Base-by-base conservation (phyloP, 805 yeast genomes). In the Clavispora santaluciae region DNA sequence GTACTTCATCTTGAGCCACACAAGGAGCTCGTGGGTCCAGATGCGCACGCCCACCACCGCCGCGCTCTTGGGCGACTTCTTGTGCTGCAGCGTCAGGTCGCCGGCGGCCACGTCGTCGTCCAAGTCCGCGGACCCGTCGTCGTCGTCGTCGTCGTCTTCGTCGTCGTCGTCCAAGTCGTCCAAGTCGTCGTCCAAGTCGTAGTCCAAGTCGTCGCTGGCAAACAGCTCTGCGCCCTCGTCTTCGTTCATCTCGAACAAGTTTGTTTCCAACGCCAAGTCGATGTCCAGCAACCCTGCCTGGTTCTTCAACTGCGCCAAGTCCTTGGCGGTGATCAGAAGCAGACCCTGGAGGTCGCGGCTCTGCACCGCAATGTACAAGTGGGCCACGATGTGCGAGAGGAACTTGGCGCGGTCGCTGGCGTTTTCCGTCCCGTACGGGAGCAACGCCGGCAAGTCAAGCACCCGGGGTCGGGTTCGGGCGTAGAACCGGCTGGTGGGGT, bases 11-110 rank as follows among this genome's bases (percentile, higher is more conserved):
- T 76, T 76, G 40, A 88, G 59, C 76, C 96, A 83, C 30, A 83
- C 81, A 38, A 78, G 75, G 46, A 91, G 70, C 58, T 89, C 97
- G 40, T 83, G 81, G 0, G 96, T 83, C 95, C 96, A 90, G 43
- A 83, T 86, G 39, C 82, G 74, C 6, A 88, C 83, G 34, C 81
- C 75, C 6, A 85, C 79, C 6, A 86, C 82, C 0, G 93, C 78
- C 0, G 93, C 84, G 1, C 87, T 78, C 49, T 75, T 72, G 2
- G 84, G 78, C 1, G 81, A 72, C 8, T 79, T 72, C 48, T 79
- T 81, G 44, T 83, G 81, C 35, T 81, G 81, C 63, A 34, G 69
- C 48, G 71, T 66, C 6, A 63, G 41, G 22, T 60, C 66, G 18
- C 56, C 59, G 6, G 56, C 53, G 5, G 61, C 61, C 36, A 62